Evolutionary conservation across 164 flowering plant species (phyloP), one percentile per base, ranked within the genome.

Genomic region (Umbellularia californica): DNA sequence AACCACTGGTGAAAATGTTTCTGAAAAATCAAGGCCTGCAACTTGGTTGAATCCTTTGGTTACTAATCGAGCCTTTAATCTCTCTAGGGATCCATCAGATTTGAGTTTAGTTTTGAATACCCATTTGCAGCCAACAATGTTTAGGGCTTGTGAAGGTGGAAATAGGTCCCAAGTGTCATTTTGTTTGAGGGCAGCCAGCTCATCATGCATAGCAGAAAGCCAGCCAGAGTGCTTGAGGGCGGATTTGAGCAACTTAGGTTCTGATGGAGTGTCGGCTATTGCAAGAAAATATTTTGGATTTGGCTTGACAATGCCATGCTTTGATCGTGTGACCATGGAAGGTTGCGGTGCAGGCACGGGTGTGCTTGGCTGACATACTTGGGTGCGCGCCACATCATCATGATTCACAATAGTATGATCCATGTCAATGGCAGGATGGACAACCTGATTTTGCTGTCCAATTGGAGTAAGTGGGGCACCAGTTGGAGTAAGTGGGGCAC

Each of bases 81-180:
- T 27, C 28, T 27, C 28, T 1, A 27, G 28, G 28, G 28, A 27
- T 27, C 28, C 28, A 27, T 27, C 28, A 27, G 28, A 27, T 27
- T 27, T 27, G 28, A 27, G 28, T 27, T 27, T 27, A 27, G 28
- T 27, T 70, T 17, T 52, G 23, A 70, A 70, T 2, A 70, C 72
- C 72, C 72, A 70, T 70, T 51, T 50, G 24, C n/a, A 9, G 1
- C 64, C 64, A 15, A 70, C 63, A 51, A 70, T 13, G 23, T 70
- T 70, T 41, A 55, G 28, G 13, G 15, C 17, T 1, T 15, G 6
- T 9, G 62, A 4, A 3, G n/a, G 55, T 9, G 72, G 64, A 19
- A 70, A 0, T 0, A 51, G 20, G 7, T 70, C 72, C 72, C 63
- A 70, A 11, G 72, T 51, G 10, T 52, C 55, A 52, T 70, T 70